A percentile compares a stretch with the other conserved stretches of the same genome.
Evolutionary conservation across 495 filamentous ascomycete genomes (phyloP).

Genomic region (Aspergillus hancockii): DNA sequence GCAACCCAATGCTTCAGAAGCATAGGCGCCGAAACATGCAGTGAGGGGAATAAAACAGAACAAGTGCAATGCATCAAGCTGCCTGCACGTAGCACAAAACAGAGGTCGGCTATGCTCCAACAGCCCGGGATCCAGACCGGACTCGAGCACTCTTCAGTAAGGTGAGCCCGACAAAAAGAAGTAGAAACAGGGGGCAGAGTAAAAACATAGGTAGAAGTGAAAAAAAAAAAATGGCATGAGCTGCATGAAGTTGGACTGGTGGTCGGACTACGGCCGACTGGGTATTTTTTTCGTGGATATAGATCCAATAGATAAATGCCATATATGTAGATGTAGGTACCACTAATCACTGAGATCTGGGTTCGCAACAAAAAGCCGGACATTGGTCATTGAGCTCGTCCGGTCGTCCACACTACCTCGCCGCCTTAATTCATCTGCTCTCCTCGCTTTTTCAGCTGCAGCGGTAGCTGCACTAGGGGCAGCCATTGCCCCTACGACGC

Average conservation of each 20-base stretch:
- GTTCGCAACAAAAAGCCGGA: constrained; percentile 90
- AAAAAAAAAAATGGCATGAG: neutral
- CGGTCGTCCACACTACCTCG: constrained; percentile 94
- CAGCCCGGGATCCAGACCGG: constrained; percentile 5
- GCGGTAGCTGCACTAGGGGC: constrained; percentile 42
- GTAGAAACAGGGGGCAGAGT: constrained; percentile 6
- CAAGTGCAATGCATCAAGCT: constrained; percentile 7
- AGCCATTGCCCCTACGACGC: constrained; percentile 54
- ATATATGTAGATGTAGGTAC: neutral
- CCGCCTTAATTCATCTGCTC: constrained; percentile 72
- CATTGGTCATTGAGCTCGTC: constrained; percentile 79
- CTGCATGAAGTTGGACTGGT: neutral
- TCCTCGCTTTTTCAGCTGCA: constrained; percentile 66
- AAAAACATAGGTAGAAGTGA: constrained; percentile 5
- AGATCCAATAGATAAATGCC: neutral
- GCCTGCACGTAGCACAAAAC: constrained; percentile 1
- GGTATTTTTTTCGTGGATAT: constrained; percentile 6
- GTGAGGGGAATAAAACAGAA: constrained; percentile 17
- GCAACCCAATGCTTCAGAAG: constrained; percentile 16
- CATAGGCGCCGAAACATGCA: constrained; percentile 22
- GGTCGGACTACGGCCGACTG: constrained; percentile 2
- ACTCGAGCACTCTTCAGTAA: constrained; percentile 3
- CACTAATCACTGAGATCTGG: constrained; percentile 73
- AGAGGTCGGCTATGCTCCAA: neutral
- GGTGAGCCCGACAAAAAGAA: constrained; percentile 6